These are phyloP conservation scores for Candida stauntonica DNA, from an alignment of 805 yeast genomes.

Conservation along the genomic window DNA sequence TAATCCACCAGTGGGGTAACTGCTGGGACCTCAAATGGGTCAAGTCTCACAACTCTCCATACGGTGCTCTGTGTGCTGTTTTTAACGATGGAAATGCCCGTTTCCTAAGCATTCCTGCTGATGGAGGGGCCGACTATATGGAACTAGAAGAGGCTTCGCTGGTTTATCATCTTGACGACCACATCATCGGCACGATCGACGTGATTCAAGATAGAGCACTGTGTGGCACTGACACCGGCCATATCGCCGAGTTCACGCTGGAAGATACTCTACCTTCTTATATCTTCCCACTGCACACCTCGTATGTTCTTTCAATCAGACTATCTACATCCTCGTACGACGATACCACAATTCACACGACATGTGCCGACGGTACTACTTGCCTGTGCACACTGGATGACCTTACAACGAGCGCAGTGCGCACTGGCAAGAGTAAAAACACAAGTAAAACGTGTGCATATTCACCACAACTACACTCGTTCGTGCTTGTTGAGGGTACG, in stretches of 20 bases:
- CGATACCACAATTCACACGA: conserved; percentile 29
- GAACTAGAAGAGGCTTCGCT: conserved; percentile 26
- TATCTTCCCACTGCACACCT: conserved; percentile 34
- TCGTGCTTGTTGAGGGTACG: conserved; percentile 39
- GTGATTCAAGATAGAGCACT: conserved; percentile 41
- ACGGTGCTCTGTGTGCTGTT: conserved; percentile 47
- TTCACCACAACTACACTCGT: conserved; percentile 32
- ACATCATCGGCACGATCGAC: conserved; percentile 43
- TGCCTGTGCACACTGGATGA: conserved; percentile 34
- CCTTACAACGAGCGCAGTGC: conserved; percentile 25
- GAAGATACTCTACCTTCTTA: conserved; percentile 31
- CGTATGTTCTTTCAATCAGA: conserved; percentile 33
- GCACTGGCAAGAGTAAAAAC: conserved; percentile 31
- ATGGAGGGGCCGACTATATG: conserved; percentile 12
- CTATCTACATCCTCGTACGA: conserved; percentile 34
- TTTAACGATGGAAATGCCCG: conserved; percentile 58
- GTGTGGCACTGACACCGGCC: conserved; percentile 58
- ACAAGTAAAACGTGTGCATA: conserved; percentile 29
- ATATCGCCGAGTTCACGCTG: conserved; percentile 47
- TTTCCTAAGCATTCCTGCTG: conserved; percentile 38
- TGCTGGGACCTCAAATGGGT: conserved; percentile 38
- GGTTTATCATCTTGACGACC: conserved; percentile 25
- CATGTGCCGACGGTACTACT: conserved; percentile 40
- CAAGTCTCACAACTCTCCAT: conserved; percentile 30
- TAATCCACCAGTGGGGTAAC: conserved; percentile 42